Conservation (phyloP, 106 monocot genomes). For the Phalaenopsis equestris region DNA sequence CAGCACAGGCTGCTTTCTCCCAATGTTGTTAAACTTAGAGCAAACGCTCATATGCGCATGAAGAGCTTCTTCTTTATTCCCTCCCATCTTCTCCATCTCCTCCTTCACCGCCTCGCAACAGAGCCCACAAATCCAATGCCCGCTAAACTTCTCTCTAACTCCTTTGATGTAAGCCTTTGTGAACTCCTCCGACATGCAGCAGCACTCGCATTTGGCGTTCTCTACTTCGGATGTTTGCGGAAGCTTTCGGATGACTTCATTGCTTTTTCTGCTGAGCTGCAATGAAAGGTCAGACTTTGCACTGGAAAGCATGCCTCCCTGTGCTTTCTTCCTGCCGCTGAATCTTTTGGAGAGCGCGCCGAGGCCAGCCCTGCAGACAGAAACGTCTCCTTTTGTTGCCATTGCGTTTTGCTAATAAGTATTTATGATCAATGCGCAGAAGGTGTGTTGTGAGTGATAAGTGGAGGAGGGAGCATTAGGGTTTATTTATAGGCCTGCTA, state of each 20-base stretch:
- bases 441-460: neutral
- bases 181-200: constrained; percentile 55
- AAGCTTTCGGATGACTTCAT: neutral
- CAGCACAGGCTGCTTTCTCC: constrained; percentile 41
- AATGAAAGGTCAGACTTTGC: constrained; percentile 68
- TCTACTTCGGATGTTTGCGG: constrained; percentile 41
- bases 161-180: constrained; percentile 48
- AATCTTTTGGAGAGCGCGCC: neutral
- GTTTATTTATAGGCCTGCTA: neutral
- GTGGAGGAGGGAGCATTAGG: neutral
- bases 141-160: constrained; percentile 39
- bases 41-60: constrained; percentile 41
- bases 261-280: constrained; percentile 17
- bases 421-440: too few species aligned
- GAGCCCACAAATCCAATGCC: constrained; percentile 62
- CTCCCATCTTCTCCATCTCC: constrained; percentile 44
- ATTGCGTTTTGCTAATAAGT: neutral
- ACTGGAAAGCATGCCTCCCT: constrained; percentile 25
- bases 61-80: constrained; percentile 27
- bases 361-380: neutral
- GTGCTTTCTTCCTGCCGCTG: neutral
- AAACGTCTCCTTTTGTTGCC: neutral
- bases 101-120: constrained; percentile 71
- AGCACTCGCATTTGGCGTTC: constrained; percentile 67
- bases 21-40: constrained; percentile 36